Evolutionary conservation across 2,329 filamentous ascomycete genomes (phyloP).

Genomic region (Verticillium isaacii): DNA sequence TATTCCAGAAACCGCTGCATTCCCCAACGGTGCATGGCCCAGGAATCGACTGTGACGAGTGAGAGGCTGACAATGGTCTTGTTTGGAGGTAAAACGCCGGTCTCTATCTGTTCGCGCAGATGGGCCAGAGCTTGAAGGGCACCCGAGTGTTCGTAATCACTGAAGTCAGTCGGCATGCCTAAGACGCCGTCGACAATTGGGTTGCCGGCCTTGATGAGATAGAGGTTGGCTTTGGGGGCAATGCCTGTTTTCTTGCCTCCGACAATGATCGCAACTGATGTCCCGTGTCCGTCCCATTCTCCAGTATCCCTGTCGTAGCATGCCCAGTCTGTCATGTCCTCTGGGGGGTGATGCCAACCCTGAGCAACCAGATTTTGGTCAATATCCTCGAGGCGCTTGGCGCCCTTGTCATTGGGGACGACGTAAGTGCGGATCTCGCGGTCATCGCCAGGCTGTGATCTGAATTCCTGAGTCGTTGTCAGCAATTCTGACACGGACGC

Average conservation of each 20-base stretch:
- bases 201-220: not conserved
- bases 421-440: not conserved
- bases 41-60: not conserved
- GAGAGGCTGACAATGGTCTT: not conserved
- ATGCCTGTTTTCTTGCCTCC: not conserved
- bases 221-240: not conserved
- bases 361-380: not conserved
- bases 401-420: not conserved
- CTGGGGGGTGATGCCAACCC: not conserved
- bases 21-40: not conserved
- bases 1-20: not conserved
- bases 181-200: not conserved
- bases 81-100: not conserved
- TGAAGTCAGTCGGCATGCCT: not conserved
- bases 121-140: not conserved
- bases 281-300: not conserved
- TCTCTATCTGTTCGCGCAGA: not conserved
- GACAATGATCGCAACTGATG: not conserved
- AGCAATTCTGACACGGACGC: not conserved
- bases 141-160: not conserved
- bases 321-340: not conserved
- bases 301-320: not conserved
- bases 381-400: not conserved
- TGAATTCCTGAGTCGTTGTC: not conserved
- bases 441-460: not conserved